Conservation (phyloP, 1,284 basidiomycete genomes). For the Moesziomyces sp. region DNA sequence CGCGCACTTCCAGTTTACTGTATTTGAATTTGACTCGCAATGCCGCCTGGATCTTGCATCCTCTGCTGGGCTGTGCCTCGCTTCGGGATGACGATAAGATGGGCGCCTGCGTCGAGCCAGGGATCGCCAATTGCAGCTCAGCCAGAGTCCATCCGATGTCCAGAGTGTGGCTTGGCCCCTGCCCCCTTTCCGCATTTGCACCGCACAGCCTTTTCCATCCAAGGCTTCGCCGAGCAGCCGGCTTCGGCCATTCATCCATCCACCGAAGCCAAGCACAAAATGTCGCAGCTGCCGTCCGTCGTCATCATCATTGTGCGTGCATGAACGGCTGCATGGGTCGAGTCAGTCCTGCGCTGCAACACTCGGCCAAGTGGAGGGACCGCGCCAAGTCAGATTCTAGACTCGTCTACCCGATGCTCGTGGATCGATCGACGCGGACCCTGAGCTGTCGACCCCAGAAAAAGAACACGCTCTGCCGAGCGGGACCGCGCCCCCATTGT, state of each 20-base stretch:
- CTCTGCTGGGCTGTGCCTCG: too few relatives aligned
- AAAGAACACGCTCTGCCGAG: neutral
- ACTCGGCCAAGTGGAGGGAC: neutral
- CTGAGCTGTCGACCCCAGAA: constrained; percentile 6
- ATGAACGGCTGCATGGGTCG: too few relatives aligned
- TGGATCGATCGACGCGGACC: constrained; percentile 33
- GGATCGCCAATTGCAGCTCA: constrained; percentile 1
- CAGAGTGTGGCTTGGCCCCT: neutral
- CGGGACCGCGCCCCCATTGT: too few relatives aligned
- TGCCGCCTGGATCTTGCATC: too few relatives aligned
- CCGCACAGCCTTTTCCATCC: too few relatives aligned
- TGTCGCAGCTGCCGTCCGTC: too few relatives aligned
- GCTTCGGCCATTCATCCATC: too few relatives aligned
- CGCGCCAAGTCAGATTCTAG: constrained; percentile 7
- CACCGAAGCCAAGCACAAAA: too few relatives aligned
- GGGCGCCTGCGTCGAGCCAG: neutral
- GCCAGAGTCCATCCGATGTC: neutral
- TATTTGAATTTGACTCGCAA: too few relatives aligned
- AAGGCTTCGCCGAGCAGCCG: too few relatives aligned
- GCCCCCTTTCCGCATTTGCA: too few relatives aligned
- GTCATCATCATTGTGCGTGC: neutral
- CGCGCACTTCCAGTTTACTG: too few relatives aligned
- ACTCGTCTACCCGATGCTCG: constrained; percentile 19
- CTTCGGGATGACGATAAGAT: neutral
- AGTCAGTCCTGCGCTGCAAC: neutral